Conservation (phyloP, 257 asterid genomes). For the Solanum dulcamara region DNA sequence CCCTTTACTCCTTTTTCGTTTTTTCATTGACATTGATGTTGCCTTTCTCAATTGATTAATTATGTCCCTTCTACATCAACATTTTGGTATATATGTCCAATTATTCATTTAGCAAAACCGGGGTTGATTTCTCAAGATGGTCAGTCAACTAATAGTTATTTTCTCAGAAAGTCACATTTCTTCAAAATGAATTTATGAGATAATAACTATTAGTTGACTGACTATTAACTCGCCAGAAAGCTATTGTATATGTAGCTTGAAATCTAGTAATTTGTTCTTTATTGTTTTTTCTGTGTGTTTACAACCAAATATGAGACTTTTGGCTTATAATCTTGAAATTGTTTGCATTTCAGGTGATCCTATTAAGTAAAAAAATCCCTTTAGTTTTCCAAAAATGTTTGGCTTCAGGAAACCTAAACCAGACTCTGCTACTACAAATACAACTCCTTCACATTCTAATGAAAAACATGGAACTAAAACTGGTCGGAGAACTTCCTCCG, state of each 20-base stretch:
- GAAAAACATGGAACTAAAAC: conserved; percentile 7
- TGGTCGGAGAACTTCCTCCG: conserved; percentile 65
- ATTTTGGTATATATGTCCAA: neutral
- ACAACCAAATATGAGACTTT: neutral
- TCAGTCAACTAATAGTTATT: neutral
- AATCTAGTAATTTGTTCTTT: neutral
- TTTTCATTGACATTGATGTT: neutral
- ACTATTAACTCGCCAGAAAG: neutral
- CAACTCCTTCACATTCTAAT: conserved; percentile 29
- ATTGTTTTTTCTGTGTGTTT: no score
- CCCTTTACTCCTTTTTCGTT: neutral
- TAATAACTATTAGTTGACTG: neutral
- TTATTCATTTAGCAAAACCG: neutral
- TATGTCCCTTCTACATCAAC: neutral
- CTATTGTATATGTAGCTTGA: neutral
- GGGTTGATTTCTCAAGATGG: neutral
- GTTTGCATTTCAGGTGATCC: neutral
- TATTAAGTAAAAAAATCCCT: neutral
- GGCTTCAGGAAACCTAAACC: conserved; percentile 48
- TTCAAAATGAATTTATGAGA: neutral
- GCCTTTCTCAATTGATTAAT: neutral
- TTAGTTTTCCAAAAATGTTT: conserved; percentile 40
- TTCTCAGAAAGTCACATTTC: neutral
- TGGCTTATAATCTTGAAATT: neutral
- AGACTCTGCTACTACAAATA: conserved; percentile 12